These are phyloP conservation scores for Ceriops decandra DNA, from an alignment of 345 rosid genomes.

Conservation along the genomic window DNA sequence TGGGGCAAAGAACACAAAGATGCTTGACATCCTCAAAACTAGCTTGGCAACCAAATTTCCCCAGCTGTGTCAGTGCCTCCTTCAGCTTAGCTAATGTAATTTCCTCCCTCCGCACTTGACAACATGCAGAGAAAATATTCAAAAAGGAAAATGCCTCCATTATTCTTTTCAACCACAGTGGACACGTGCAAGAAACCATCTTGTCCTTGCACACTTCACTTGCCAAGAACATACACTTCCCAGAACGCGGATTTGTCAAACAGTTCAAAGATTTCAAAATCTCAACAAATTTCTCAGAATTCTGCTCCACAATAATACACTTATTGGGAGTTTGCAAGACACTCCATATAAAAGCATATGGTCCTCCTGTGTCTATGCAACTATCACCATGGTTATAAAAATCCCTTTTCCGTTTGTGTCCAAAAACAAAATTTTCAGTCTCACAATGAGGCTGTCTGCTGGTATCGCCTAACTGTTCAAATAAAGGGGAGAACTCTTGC, in stretches of 20 bases:
- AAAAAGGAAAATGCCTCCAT: conserved; percentile 65
- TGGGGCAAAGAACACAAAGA: conserved; percentile 66
- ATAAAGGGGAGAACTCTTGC: conserved; percentile 43
- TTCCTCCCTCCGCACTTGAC: conserved; percentile 36
- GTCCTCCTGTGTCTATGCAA: conserved; percentile 24
- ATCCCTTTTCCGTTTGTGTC: conserved; percentile 45
- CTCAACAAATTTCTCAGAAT: conserved; percentile 53
- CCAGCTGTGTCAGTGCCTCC: conserved; percentile 49
- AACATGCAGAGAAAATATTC: conserved; percentile 50
- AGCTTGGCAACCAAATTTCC: conserved; percentile 43
- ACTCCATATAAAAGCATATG: conserved; percentile 42
- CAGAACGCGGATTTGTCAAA: conserved; percentile 46
- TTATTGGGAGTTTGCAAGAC: conserved; percentile 39
- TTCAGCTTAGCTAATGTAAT: conserved; percentile 37
- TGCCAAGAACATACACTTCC: conserved; percentile 47
- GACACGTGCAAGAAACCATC: conserved; percentile 51
- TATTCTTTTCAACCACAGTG: conserved; percentile 62
- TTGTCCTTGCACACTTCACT: conserved; percentile 7
- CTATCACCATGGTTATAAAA: neutral
- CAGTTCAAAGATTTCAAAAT: conserved; percentile 61
- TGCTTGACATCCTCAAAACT: conserved; percentile 55
- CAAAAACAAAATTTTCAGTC: conserved; percentile 3
- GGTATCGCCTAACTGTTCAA: conserved; percentile 19
- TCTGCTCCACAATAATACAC: conserved; percentile 45
- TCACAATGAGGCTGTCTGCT: neutral